Evolutionary conservation across 1,284 basidiomycete genomes (phyloP).

Genomic region (Ceratobasidium sp.): DNA sequence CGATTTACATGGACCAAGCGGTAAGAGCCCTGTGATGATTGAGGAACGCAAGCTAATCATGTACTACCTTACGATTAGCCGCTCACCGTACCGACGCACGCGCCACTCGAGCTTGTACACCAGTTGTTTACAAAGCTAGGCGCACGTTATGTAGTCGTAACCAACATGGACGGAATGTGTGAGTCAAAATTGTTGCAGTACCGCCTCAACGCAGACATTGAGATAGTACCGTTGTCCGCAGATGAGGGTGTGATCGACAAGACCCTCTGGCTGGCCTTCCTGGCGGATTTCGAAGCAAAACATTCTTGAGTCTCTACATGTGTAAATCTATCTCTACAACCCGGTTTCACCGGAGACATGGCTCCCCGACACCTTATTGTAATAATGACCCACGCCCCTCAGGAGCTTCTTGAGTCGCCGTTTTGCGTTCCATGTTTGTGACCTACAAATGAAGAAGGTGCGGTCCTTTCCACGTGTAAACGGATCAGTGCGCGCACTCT

Average conservation of each 20-base stretch:
- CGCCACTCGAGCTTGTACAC: constrained; percentile 89
- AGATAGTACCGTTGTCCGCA: constrained; percentile 51
- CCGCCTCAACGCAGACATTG: constrained; percentile 17
- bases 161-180: constrained; percentile 86
- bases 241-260: constrained; percentile 93
- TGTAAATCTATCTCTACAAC: constrained; percentile 12
- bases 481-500: background rate
- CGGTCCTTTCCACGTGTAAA: constrained; percentile 27
- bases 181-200: constrained; percentile 54
- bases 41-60: constrained; percentile 47
- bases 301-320: constrained; percentile 23
- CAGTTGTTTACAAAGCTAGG: constrained; percentile 93
- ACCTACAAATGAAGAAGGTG: background rate
- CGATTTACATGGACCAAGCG: constrained; percentile 90
- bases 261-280: constrained; percentile 89
- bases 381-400: constrained; percentile 27
- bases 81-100: constrained; percentile 81
- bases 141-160: constrained; percentile 88
- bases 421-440: constrained; percentile 8
- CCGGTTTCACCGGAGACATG: constrained; percentile 1
- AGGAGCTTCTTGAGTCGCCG: background rate
- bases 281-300: constrained; percentile 53
- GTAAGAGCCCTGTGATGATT: constrained; percentile 51
- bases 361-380: background rate
- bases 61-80: constrained; percentile 58